Conservation (phyloP, 371 early-diverging fungal species). For the Mortierella sp. region DNA sequence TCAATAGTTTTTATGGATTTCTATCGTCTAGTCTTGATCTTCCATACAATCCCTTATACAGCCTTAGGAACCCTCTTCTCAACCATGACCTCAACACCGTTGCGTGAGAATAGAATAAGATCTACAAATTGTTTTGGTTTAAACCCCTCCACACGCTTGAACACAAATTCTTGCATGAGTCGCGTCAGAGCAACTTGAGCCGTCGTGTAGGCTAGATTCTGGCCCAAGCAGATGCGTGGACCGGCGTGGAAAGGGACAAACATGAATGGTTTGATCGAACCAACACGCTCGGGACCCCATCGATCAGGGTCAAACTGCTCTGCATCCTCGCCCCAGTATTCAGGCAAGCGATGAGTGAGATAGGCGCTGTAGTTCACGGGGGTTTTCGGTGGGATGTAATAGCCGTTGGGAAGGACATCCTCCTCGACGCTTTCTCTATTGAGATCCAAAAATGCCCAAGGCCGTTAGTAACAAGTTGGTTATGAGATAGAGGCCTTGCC, state of each 20-base stretch:
- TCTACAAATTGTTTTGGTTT: no score
- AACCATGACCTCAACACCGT: no score
- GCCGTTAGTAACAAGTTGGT: no score
- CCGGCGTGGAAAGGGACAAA: constrained; percentile 6
- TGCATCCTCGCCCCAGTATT: constrained; percentile 1
- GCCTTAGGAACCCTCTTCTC: no score
- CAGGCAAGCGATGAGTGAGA: neutral
- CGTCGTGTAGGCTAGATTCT: neutral
- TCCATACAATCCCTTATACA: no score
- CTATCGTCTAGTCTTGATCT: no score
- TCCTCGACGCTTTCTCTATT: constrained; percentile 3
- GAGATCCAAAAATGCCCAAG: no score
- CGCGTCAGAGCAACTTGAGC: neutral
- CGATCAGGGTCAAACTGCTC: constrained; percentile 1
- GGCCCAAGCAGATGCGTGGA: constrained; percentile 1
- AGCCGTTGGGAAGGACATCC: neutral
- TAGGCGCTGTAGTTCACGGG: neutral
- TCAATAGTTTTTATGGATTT: no score
- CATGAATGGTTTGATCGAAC: neutral
- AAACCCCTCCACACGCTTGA: neutral
- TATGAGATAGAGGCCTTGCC: no score
- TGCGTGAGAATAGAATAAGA: no score
- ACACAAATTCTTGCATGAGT: neutral
- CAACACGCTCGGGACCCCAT: neutral
- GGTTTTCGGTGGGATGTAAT: neutral